phyloP scores from a whole-genome alignment of 805 yeast species.

The Candida nitratophila region DNA sequence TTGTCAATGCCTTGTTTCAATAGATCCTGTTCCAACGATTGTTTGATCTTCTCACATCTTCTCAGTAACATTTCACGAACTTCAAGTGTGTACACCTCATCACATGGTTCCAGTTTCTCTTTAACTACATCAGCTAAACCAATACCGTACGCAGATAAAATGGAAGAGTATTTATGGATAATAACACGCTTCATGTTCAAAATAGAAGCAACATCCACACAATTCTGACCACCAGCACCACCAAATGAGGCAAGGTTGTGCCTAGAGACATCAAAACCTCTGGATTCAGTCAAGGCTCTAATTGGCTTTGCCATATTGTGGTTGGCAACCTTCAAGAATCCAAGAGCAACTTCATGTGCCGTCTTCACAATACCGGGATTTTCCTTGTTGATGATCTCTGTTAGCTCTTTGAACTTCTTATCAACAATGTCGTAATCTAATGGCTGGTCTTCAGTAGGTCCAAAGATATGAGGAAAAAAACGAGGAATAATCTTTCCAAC shows the following conservation, averaged over 20 bases:
- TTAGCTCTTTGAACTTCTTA: constrained; percentile 42
- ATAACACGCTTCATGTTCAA: constrained; percentile 64
- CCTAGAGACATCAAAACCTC: constrained; percentile 58
- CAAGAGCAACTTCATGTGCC: constrained; percentile 67
- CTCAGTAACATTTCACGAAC: constrained; percentile 29
- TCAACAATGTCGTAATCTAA: constrained; percentile 49
- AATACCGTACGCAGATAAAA: constrained; percentile 84
- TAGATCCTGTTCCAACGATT: constrained; percentile 34
- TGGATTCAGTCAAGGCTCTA: constrained; percentile 76
- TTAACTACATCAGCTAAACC: constrained; percentile 79
- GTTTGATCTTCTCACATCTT: constrained; percentile 38
- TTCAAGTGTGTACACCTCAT: constrained; percentile 31
- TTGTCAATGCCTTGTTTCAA: constrained; percentile 45
- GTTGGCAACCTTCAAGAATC: constrained; percentile 77
- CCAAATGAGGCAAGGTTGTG: constrained; percentile 82
- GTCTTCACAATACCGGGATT: constrained; percentile 31
- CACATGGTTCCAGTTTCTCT: constrained; percentile 68
- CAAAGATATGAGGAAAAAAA: constrained; percentile 75
- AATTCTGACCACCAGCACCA: constrained; percentile 93
- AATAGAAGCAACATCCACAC: constrained; percentile 64
- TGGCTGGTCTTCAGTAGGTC: constrained; percentile 65
- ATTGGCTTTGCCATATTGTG: constrained; percentile 88
- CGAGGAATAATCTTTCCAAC: constrained; percentile 65
- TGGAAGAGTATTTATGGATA: constrained; percentile 75
- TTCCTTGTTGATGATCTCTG: constrained; percentile 43